These are phyloP conservation scores for Infundibulicybe gibba DNA, from an alignment of 768 basidiomycete species.

Conservation along the genomic window DNA sequence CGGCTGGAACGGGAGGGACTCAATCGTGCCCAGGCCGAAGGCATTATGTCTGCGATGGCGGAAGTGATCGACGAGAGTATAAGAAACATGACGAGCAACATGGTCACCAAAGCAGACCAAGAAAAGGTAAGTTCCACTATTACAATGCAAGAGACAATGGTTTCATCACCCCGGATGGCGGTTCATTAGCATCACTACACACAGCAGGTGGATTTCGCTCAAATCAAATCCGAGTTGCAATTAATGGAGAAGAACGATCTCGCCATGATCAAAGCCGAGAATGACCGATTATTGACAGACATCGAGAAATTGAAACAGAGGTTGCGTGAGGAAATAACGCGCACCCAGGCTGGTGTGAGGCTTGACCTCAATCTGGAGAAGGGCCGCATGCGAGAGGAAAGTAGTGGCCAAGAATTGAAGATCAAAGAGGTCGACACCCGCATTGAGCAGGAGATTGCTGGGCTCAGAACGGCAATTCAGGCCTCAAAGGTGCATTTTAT, in stretches of 20 bases:
- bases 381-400: conserved; percentile 92
- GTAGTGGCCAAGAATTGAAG: conserved; percentile 87
- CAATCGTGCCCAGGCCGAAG: conserved; percentile 89
- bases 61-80: conserved; percentile 98
- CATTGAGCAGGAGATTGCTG: conserved; percentile 95
- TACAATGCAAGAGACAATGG: neutral
- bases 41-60: conserved; percentile 95
- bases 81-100: conserved; percentile 90
- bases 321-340: conserved; percentile 85
- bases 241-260: conserved; percentile 97
- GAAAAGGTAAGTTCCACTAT: conserved; percentile 65
- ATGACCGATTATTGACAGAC: conserved; percentile 87
- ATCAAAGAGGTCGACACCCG: conserved; percentile 97
- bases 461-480: conserved; percentile 77
- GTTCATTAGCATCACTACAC: conserved; percentile 77
- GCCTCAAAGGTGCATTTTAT: conserved; percentile 63
- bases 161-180: no score
- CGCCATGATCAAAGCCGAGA: conserved; percentile 93
- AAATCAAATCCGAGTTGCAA: conserved; percentile 94
- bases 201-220: conserved; percentile 95
- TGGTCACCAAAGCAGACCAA: conserved; percentile 95
- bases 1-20: conserved; percentile 87
- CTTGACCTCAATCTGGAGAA: conserved; percentile 97
- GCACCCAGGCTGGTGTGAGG: conserved; percentile 90
- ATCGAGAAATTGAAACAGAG: conserved; percentile 95